These are phyloP conservation scores for Sugiyamaella xylanicola DNA, from an alignment of 1,139 yeast genomes.

Conservation along the genomic window DNA sequence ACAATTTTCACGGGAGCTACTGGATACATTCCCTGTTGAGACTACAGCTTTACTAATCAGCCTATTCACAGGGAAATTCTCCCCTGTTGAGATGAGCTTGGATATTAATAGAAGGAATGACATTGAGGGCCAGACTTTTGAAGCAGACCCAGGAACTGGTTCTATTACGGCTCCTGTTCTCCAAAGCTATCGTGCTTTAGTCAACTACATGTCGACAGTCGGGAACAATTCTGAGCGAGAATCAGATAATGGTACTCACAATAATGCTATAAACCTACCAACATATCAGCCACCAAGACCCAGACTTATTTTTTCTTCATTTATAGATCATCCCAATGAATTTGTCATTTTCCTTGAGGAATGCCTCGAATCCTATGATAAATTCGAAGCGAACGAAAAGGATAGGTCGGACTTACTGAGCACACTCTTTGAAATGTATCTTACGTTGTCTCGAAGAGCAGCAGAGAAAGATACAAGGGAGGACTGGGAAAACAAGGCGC, in stretches of 20 bases:
- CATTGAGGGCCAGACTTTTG: slow-evolving; percentile 21
- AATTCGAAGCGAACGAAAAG: slow-evolving; percentile 67
- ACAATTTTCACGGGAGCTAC: slow-evolving; percentile 64
- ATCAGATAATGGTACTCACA: neutral
- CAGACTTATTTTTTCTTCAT: slow-evolving; percentile 80
- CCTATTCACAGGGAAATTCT: slow-evolving; percentile 83
- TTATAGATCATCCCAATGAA: slow-evolving; percentile 79
- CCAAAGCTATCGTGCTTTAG: slow-evolving; percentile 72
- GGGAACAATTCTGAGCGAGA: slow-evolving; percentile 9
- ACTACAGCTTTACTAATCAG: slow-evolving; percentile 81
- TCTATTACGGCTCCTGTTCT: slow-evolving; percentile 47
- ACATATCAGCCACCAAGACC: slow-evolving; percentile 94
- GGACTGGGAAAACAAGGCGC: slow-evolving; percentile 70
- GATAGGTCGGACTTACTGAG: slow-evolving; percentile 74
- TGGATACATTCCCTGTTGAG: slow-evolving; percentile 73
- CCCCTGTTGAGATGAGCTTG: slow-evolving; percentile 45
- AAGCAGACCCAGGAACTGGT: slow-evolving; percentile 9
- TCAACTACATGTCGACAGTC: slow-evolving; percentile 56
- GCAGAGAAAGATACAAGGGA: slow-evolving; percentile 44
- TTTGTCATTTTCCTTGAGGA: slow-evolving; percentile 95
- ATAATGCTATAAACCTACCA: slow-evolving; percentile 44
- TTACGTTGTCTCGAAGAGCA: slow-evolving; percentile 56
- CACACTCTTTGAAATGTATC: slow-evolving; percentile 80
- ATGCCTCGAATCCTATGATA: slow-evolving; percentile 76
- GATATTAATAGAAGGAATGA: slow-evolving; percentile 16